phyloP scores from a whole-genome alignment of 176 grass and related monocot genomes.

The Pontederia crassipes region DNA sequence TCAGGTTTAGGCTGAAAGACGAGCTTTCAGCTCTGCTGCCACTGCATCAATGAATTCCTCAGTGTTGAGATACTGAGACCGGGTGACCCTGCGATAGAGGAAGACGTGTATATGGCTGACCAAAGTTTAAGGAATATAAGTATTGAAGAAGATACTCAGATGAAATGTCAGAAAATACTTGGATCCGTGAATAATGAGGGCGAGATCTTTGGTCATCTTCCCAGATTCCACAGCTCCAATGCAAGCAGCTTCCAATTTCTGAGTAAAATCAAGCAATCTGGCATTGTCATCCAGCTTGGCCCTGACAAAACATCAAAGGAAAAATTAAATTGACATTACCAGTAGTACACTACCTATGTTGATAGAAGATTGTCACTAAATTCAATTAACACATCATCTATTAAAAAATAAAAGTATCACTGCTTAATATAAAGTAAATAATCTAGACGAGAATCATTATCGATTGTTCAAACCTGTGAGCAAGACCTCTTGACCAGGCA shows the following conservation, averaged over 20 bases:
- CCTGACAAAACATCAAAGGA: slow-evolving; percentile 14
- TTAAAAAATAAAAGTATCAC: slow-evolving; percentile 9
- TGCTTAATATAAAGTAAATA: neutral
- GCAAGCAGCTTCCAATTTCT: slow-evolving; percentile 79
- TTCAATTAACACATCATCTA: neutral
- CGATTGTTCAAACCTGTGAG: slow-evolving; percentile 53
- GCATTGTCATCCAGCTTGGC: slow-evolving; percentile 80
- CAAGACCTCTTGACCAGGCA: slow-evolving; percentile 92
- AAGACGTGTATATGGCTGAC: too few relatives aligned
- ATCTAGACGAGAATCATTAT: neutral
- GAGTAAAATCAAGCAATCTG: slow-evolving; percentile 45
- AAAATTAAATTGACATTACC: too few relatives aligned
- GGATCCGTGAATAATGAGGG: slow-evolving; percentile 70
- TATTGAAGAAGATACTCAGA: too few relatives aligned
- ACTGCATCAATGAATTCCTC: neutral
- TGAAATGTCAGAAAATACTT: slow-evolving; percentile 24
- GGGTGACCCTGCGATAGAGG: neutral
- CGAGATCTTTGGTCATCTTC: slow-evolving; percentile 96
- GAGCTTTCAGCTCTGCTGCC: neutral
- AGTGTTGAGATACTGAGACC: neutral
- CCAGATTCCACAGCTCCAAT: slow-evolving; percentile 74
- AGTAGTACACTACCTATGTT: too few relatives aligned
- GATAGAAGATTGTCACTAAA: too few relatives aligned
- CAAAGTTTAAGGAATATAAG: too few relatives aligned
- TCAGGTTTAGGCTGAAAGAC: neutral